Conservation (phyloP, 192 early-diverging fungal species). For the Mortierella alpina region DNA sequence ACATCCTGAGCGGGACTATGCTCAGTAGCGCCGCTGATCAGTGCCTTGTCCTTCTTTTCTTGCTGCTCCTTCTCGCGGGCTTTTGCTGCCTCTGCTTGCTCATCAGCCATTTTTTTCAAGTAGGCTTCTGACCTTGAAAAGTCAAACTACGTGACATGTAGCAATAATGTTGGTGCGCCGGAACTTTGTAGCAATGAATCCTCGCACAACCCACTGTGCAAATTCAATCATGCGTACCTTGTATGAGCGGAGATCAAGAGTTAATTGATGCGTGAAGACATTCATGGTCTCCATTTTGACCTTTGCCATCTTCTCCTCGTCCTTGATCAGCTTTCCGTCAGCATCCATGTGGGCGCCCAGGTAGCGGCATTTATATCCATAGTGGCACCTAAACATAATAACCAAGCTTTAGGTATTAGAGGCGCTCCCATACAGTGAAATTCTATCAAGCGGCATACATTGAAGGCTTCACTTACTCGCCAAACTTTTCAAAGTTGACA, state of each 20-base stretch:
- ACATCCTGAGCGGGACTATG: neutral
- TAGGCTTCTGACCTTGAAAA: conserved; percentile 44
- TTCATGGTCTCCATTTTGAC: conserved; percentile 19
- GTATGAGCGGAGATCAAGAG: conserved; percentile 16
- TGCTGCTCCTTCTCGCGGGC: neutral
- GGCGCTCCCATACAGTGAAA: neutral
- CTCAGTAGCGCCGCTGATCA: neutral
- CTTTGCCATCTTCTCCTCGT: conserved; percentile 61
- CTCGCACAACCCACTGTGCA: neutral
- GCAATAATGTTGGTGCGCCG: too few species aligned
- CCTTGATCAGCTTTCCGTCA: conserved; percentile 61
- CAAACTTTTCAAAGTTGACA: conserved; percentile 75
- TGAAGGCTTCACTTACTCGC: conserved; percentile 66
- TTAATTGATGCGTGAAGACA: conserved; percentile 33
- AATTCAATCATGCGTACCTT: conserved; percentile 12
- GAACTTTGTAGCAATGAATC: neutral
- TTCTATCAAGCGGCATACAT: too few species aligned
- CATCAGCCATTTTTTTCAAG: conserved; percentile 42
- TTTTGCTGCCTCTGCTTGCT: conserved; percentile 23
- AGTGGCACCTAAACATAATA: conserved; percentile 58
- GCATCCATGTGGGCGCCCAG: conserved; percentile 63
- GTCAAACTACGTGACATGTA: conserved; percentile 22
- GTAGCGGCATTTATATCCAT: conserved; percentile 74
- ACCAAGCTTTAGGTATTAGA: neutral
- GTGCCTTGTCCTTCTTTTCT: neutral